A percentile compares a stretch with the other conserved stretches of the same genome.
These are phyloP conservation scores for Gypsophila paniculata DNA, from an alignment of 179 eudicot species.

Conservation along the genomic window DNA sequence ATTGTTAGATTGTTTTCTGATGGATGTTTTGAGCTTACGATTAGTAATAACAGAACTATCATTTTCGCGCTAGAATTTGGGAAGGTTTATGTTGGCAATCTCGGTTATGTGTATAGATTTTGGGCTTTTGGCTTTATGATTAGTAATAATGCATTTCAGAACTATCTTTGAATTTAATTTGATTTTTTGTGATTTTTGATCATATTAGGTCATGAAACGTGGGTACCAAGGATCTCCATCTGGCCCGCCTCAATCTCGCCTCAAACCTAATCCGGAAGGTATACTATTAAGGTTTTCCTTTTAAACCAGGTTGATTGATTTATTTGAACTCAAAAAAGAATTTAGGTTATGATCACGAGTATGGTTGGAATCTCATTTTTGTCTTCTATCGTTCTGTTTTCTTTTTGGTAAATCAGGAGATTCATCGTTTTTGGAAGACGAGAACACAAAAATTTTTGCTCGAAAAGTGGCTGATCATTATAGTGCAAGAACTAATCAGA, in stretches of 20 bases:
- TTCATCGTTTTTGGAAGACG: conserved; percentile 56
- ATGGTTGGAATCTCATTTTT: background rate
- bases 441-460: conserved; percentile 56
- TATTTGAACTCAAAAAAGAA: background rate
- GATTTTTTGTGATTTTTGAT: background rate
- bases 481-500: conserved; percentile 93
- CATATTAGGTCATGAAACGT: conserved; percentile 55
- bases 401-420: conserved; percentile 49
- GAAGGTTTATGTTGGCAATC: no score
- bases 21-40: background rate
- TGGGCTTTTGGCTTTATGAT: background rate
- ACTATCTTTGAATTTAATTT: no score
- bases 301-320: background rate
- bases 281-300: conserved; percentile 6
- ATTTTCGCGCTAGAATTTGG: background rate
- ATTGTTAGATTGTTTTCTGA: background rate
- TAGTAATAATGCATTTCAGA: background rate
- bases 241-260: conserved; percentile 73
- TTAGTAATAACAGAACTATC: background rate
- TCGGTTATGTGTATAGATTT: no score
- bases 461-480: conserved; percentile 95
- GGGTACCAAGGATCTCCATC: conserved; percentile 58
- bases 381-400: background rate
- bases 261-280: conserved; percentile 70
- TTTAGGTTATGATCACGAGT: background rate